phyloP scores from a whole-genome alignment of 371 early-diverging fungal genomes.

The Mortierella sp. region DNA sequence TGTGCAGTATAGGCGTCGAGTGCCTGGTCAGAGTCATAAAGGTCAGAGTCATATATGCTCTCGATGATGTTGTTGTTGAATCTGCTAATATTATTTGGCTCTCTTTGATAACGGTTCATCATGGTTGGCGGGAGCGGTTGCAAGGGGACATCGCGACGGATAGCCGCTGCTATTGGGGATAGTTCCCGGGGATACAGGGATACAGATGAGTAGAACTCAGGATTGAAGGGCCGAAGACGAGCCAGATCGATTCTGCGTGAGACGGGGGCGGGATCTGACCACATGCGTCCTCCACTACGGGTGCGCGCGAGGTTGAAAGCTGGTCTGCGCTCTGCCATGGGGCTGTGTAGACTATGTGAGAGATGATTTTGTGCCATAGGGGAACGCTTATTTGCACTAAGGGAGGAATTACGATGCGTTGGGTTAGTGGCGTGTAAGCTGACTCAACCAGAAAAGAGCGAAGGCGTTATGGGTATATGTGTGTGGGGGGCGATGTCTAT shows the following conservation, averaged over 20 bases:
- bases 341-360: slow-evolving; percentile 1
- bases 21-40: slow-evolving; percentile 26
- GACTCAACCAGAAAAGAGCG: no score
- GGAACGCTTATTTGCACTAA: neutral
- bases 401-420: no score
- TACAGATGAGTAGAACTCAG: neutral
- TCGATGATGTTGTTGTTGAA: slow-evolving; percentile 16
- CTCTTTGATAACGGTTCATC: slow-evolving; percentile 19
- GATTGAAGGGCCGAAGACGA: slow-evolving; percentile 5
- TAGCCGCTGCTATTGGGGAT: slow-evolving; percentile 20
- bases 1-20: slow-evolving; percentile 14
- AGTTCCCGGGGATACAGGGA: slow-evolving; percentile 3
- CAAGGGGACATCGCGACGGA: slow-evolving; percentile 27
- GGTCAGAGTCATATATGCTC: slow-evolving; percentile 23
- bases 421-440: neutral
- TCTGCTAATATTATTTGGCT: slow-evolving; percentile 1
- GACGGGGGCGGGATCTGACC: slow-evolving; percentile 28
- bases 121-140: slow-evolving; percentile 22
- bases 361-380: neutral
- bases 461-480: no score
- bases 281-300: slow-evolving; percentile 31
- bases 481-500: no score
- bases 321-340: neutral
- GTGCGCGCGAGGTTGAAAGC: slow-evolving; percentile 10
- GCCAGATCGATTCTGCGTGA: slow-evolving; percentile 12